phyloP scores from a whole-genome alignment of 2,329 filamentous ascomycete genomes.

The Colletotrichum cuscutae region DNA sequence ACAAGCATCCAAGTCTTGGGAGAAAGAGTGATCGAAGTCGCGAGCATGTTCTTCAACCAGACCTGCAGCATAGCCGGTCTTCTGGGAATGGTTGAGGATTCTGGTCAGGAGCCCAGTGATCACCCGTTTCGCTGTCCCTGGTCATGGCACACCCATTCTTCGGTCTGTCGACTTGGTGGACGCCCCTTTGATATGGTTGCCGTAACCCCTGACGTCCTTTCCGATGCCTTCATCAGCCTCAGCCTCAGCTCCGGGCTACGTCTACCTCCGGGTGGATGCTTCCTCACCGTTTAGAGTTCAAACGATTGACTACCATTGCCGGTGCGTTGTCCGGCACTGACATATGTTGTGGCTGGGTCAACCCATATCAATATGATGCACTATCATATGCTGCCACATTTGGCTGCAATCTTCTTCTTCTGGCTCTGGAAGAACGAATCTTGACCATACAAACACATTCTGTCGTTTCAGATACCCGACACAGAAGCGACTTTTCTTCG shows the following conservation, averaged over 20 bases:
- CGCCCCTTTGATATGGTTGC: not conserved
- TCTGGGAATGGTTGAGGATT: not conserved
- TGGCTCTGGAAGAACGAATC: not conserved
- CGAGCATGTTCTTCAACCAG: not conserved
- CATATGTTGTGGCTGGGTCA: not conserved
- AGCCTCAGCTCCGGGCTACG: conserved; percentile 22
- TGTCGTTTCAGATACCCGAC: conserved; percentile 8
- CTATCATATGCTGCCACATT: not conserved
- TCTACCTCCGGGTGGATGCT: not conserved
- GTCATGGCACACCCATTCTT: not conserved
- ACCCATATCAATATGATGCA: not conserved
- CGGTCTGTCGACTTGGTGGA: not conserved
- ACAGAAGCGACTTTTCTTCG: not conserved
- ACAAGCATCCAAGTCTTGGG: not conserved
- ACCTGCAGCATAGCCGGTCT: conserved; percentile 4
- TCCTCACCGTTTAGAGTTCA: not conserved
- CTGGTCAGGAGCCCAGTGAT: not conserved
- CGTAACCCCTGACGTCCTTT: not conserved
- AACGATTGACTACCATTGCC: not conserved
- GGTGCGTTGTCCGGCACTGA: not conserved
- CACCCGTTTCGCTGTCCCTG: not conserved
- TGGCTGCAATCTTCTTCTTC: conserved; percentile 1
- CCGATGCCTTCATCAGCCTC: conserved; percentile 28
- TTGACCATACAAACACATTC: not conserved
- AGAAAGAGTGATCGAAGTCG: not conserved